Evolutionary conservation across 2,329 filamentous ascomycete species (phyloP).

Genomic region (Cladobotryum protrusum): DNA sequence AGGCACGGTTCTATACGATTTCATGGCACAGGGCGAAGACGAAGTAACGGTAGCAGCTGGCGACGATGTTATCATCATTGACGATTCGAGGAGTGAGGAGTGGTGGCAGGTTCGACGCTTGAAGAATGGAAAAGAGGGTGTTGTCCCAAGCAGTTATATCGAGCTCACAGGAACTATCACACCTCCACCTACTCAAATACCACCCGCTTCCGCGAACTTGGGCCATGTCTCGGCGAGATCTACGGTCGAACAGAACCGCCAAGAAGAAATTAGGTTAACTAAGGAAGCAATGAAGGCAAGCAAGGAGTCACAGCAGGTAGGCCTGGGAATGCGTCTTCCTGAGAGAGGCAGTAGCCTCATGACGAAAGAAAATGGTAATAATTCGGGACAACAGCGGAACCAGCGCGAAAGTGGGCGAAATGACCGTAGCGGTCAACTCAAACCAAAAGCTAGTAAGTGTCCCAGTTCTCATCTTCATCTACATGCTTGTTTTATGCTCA

Average conservation of each 20-base stretch:
- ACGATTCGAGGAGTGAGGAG: conserved; percentile 88
- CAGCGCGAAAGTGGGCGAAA: conserved; percentile 60
- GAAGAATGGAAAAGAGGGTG: conserved; percentile 90
- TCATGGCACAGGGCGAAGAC: conserved; percentile 92
- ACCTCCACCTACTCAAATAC: conserved; percentile 22
- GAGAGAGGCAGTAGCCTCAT: conserved; percentile 73
- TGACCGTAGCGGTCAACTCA: conserved; percentile 46
- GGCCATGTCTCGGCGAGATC: conserved; percentile 52
- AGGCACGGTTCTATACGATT: conserved; percentile 86
- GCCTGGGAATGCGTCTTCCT: conserved; percentile 68
- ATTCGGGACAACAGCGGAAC: conserved; percentile 64
- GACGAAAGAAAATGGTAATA: conserved; percentile 60
- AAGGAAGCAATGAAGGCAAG: conserved; percentile 68
- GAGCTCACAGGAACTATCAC: conserved; percentile 69
- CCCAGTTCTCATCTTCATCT: not conserved
- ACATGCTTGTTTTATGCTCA: not conserved
- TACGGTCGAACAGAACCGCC: conserved; percentile 66
- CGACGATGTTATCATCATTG: conserved; percentile 85
- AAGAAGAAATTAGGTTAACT: conserved; percentile 78
- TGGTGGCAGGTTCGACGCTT: conserved; percentile 95
- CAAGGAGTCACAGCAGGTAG: conserved; percentile 60
- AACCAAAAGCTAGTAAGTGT: conserved; percentile 65
- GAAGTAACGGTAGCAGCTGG: conserved; percentile 87
- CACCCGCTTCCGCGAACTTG: conserved; percentile 34
- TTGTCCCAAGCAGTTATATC: conserved; percentile 94